Conservation (phyloP, 2,329 filamentous ascomycete genomes). For the Epichloe bromicola region DNA sequence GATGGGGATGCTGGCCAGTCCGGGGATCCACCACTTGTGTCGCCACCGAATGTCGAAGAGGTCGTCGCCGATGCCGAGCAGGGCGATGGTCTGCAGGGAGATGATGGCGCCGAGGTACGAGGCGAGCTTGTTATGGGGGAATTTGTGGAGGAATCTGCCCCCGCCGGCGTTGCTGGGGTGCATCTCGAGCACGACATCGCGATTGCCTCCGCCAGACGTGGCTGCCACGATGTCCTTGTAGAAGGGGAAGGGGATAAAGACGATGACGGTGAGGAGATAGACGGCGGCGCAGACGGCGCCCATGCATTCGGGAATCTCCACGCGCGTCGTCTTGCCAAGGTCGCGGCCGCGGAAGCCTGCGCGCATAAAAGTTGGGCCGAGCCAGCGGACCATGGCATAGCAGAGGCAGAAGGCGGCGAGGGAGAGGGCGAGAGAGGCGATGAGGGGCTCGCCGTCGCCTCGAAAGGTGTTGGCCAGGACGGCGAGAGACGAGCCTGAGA, state of each 20-base stretch:
- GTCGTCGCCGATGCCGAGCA: conserved; percentile 90
- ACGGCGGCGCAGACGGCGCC: conserved; percentile 86
- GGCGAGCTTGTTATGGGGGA: conserved; percentile 92
- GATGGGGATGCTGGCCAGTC: conserved; percentile 83
- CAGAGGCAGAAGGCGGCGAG: conserved; percentile 69
- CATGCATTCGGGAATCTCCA: conserved; percentile 90
- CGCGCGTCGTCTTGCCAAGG: conserved; percentile 55
- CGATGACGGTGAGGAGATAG: conserved; percentile 76
- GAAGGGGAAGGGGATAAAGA: conserved; percentile 93
- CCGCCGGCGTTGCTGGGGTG: conserved; percentile 39
- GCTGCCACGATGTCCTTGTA: conserved; percentile 96
- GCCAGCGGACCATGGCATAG: conserved; percentile 85
- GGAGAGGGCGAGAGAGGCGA: conserved; percentile 79
- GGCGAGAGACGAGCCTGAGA: conserved; percentile 56
- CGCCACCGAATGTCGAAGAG: conserved; percentile 97
- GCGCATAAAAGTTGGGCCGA: conserved; percentile 77
- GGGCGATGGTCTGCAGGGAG: conserved; percentile 77
- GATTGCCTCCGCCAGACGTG: conserved; percentile 84
- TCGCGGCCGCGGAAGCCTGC: conserved; percentile 85
- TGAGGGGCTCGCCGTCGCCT: conserved; percentile 75
- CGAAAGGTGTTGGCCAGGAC: conserved; percentile 72
- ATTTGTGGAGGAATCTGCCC: conserved; percentile 77
- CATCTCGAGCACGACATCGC: conserved; percentile 69
- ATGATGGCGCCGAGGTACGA: conserved; percentile 91
- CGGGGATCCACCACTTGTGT: conserved; percentile 96